Evolutionary conservation across 192 early-diverging fungal genomes (phyloP).

Genomic region (Endogone sp.): DNA sequence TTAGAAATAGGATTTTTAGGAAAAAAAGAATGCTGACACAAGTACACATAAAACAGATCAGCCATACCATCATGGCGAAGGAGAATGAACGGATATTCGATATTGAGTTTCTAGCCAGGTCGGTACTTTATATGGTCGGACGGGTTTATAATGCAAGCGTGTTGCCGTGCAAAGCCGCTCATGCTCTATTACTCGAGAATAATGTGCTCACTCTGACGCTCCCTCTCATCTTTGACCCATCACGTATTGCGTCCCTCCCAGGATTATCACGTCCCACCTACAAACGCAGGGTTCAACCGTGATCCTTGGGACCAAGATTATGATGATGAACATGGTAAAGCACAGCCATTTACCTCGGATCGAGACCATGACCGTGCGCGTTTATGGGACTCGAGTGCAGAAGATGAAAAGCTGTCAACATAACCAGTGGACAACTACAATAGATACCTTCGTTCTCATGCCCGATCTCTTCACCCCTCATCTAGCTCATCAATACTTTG

Average conservation of each 20-base stretch:
- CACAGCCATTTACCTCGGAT: too few species aligned
- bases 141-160: background rate
- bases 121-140: constrained; percentile 1
- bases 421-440: too few species aligned
- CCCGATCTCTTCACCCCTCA: background rate
- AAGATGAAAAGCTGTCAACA: too few species aligned
- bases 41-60: constrained; percentile 38
- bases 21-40: too few species aligned
- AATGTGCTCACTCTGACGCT: background rate
- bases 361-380: background rate
- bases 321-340: constrained; percentile 50
- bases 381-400: too few species aligned
- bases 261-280: constrained; percentile 47
- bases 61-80: constrained; percentile 39
- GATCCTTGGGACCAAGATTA: constrained; percentile 44
- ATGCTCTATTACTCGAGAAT: background rate
- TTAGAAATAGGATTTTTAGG: too few species aligned
- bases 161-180: constrained; percentile 17
- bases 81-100: constrained; percentile 38
- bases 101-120: constrained; percentile 33
- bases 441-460: background rate
- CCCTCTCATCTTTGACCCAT: background rate
- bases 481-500: constrained; percentile 48
- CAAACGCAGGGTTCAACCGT: constrained; percentile 46
- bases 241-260: constrained; percentile 2